Conservation (phyloP, 2,329 filamentous ascomycete genomes). For the Ophiostoma novo-ulmi region DNA sequence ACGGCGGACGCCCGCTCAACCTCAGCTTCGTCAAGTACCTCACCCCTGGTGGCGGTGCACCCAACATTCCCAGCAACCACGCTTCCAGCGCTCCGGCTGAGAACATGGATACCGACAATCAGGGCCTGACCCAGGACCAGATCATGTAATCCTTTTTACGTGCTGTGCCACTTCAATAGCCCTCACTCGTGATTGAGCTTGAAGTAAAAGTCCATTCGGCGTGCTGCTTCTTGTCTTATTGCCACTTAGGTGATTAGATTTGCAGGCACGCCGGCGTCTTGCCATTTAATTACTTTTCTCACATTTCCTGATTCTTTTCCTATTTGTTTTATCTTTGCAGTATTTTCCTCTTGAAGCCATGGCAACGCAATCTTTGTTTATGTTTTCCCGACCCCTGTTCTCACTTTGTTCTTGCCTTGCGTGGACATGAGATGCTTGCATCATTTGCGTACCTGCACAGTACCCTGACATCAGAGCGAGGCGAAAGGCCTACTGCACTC, state of each 20-base stretch:
- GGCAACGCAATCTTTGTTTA: not conserved
- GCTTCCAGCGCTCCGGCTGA: conserved; percentile 43
- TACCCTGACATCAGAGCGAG: not conserved
- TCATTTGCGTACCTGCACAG: not conserved
- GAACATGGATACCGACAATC: conserved; percentile 77
- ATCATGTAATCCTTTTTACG: conserved; percentile 64
- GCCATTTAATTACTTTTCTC: not conserved
- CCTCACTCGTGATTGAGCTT: not conserved
- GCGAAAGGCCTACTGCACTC: not conserved
- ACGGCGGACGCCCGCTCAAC: conserved; percentile 88
- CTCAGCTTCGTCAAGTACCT: conserved; percentile 92
- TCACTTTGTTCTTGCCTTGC: not conserved
- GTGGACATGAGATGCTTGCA: not conserved
- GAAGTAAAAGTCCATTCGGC: not conserved
- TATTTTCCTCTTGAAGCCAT: not conserved
- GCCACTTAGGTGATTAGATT: not conserved
- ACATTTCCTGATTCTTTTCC: not conserved
- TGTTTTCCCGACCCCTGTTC: not conserved
- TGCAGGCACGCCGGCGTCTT: not conserved
- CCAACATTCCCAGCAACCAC: not conserved
- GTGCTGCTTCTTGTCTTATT: not conserved
- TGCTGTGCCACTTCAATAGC: not conserved
- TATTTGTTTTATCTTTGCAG: not conserved
- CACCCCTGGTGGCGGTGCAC: conserved; percentile 49
- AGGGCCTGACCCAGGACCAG: conserved; percentile 87